phyloP scores from a whole-genome alignment of 1,284 basidiomycete genomes.

The Ceratobasidium sp. region DNA sequence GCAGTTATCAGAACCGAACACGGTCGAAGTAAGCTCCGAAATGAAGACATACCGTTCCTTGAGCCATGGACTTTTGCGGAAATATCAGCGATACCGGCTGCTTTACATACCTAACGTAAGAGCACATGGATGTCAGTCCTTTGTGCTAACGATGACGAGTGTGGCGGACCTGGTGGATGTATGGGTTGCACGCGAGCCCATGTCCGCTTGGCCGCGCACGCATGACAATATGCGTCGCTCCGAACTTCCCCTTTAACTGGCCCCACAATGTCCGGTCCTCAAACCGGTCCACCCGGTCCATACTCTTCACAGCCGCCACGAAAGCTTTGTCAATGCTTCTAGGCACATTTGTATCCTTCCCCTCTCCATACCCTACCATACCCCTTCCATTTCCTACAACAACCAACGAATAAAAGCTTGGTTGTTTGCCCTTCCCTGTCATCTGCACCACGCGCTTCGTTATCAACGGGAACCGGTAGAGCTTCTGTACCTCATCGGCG shows the following conservation, averaged over 20 bases:
- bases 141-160: neutral
- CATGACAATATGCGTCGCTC: constrained; percentile 85
- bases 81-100: constrained; percentile 94
- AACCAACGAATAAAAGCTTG: constrained; percentile 74
- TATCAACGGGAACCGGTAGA: constrained; percentile 73
- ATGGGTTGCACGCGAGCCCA: constrained; percentile 90
- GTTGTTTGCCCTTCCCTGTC: constrained; percentile 88
- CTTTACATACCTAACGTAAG: constrained; percentile 77
- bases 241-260: constrained; percentile 86
- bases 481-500: constrained; percentile 54
- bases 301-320: constrained; percentile 81
- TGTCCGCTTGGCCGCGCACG: constrained; percentile 94
- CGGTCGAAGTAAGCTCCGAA: neutral
- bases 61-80: constrained; percentile 96
- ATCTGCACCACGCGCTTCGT: constrained; percentile 79
- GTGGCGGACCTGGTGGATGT: constrained; percentile 71
- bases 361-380: constrained; percentile 91
- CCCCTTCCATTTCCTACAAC: constrained; percentile 91
- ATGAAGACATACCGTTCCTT: constrained; percentile 66
- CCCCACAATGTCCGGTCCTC: constrained; percentile 93
- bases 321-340: constrained; percentile 77
- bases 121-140: neutral
- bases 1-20: neutral
- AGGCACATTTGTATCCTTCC: constrained; percentile 72
- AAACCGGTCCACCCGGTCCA: constrained; percentile 92